These are phyloP conservation scores for Suhomyces atakaporum DNA, from an alignment of 1,139 yeast species.

Conservation along the genomic window DNA sequence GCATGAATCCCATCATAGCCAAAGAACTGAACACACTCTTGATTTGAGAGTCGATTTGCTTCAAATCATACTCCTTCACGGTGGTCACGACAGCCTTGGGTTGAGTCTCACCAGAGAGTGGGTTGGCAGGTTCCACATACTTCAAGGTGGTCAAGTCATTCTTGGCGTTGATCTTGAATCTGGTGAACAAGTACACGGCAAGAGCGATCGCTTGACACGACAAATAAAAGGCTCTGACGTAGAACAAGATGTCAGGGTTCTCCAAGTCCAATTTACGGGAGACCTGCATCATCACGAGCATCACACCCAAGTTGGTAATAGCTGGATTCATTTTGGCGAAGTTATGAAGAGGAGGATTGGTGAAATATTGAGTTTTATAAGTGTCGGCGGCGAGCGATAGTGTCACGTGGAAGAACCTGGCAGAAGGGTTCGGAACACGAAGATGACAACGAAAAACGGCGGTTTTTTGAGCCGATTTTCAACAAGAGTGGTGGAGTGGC, in stretches of 20 bases:
- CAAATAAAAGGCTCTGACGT: slow-evolving; percentile 74
- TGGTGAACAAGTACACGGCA: slow-evolving; percentile 64
- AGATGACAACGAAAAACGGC: not conserved
- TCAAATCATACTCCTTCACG: slow-evolving; percentile 89
- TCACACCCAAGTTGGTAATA: slow-evolving; percentile 78
- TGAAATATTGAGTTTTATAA: not conserved
- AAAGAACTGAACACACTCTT: slow-evolving; percentile 84
- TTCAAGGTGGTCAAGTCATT: slow-evolving; percentile 92
- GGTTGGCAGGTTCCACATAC: slow-evolving; percentile 83
- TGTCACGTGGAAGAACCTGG: not conserved
- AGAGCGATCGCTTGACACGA: slow-evolving; percentile 68
- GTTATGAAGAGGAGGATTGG: too few species aligned
- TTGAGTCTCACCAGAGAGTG: slow-evolving; percentile 72
- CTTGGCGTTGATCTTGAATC: slow-evolving; percentile 62
- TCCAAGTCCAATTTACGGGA: slow-evolving; percentile 89
- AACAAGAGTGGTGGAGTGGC: too few species aligned
- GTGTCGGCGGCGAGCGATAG: not conserved
- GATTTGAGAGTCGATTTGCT: slow-evolving; percentile 77
- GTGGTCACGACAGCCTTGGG: slow-evolving; percentile 85
- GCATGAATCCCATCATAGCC: slow-evolving; percentile 99
- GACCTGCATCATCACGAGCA: slow-evolving; percentile 97
- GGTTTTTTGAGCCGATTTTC: too few species aligned
- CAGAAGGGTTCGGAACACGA: not conserved
- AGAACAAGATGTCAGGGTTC: slow-evolving; percentile 71
- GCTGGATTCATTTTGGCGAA: slow-evolving; percentile 72